Conservation (phyloP, 345 rosid genomes). For the Brassica cretica region DNA sequence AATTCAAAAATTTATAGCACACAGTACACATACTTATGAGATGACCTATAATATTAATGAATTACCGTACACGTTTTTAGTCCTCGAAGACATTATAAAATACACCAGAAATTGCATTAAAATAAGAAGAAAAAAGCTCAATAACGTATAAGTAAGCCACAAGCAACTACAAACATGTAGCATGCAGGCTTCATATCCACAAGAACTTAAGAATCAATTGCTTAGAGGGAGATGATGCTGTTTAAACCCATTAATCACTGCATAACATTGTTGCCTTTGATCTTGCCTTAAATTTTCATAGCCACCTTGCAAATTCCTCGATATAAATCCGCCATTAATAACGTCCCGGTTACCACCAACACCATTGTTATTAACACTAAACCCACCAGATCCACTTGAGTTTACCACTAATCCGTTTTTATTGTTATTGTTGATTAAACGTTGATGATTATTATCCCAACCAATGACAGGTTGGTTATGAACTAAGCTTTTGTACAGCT, state of each 20-base stretch:
- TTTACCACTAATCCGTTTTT: constrained; percentile 26
- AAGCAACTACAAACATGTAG: background rate
- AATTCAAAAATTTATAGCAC: background rate
- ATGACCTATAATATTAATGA: background rate
- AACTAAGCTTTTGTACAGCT: constrained; percentile 40
- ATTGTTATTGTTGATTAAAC: constrained; percentile 12
- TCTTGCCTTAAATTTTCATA: constrained; percentile 34
- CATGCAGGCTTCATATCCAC: background rate
- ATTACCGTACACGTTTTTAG: background rate
- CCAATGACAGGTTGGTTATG: constrained; percentile 33
- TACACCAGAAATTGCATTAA: constrained; percentile 3
- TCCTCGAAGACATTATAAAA: background rate
- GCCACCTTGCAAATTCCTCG: constrained; percentile 32
- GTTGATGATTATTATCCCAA: constrained; percentile 38
- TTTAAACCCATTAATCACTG: constrained; percentile 37
- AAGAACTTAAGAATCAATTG: background rate
- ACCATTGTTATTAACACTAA: constrained; percentile 28
- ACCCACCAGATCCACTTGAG: constrained; percentile 27
- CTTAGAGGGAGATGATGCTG: constrained; percentile 26
- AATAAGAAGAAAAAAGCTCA: background rate
- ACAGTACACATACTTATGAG: background rate
- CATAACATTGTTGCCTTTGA: constrained; percentile 42
- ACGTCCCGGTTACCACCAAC: constrained; percentile 6
- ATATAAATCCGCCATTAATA: constrained; percentile 26
- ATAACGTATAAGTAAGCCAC: background rate